phyloP scores from a whole-genome alignment of 169 alveolate genomes.

The Eimeria praecox region DNA sequence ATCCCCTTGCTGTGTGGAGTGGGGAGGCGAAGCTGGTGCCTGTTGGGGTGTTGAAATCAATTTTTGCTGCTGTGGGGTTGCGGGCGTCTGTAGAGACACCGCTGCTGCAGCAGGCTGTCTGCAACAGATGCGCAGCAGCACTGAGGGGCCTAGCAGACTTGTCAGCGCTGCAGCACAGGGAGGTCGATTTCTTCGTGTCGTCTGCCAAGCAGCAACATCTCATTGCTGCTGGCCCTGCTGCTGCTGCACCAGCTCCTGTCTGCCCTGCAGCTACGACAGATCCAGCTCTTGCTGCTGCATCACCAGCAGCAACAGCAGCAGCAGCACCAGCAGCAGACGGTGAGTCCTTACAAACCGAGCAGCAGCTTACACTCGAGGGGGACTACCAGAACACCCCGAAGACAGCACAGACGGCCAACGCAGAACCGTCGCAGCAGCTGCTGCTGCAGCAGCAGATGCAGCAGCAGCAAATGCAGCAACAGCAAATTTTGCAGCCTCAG shows the following conservation, averaged over 20 bases:
- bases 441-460: too few relatives aligned
- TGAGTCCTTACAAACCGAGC: background rate
- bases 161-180: conserved; percentile 68
- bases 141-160: conserved; percentile 73
- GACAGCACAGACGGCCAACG: background rate
- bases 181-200: conserved; percentile 42
- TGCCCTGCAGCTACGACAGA: background rate
- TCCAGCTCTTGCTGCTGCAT: background rate
- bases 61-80: conserved; percentile 49
- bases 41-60: background rate
- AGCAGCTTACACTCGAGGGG: background rate
- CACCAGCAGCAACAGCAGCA: background rate
- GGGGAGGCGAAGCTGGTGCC: conserved; percentile 79
- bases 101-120: conserved; percentile 76
- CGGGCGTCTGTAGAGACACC: conserved; percentile 76
- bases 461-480: conserved; percentile 21
- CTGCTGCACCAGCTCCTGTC: conserved; percentile 10
- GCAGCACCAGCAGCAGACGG: conserved; percentile 24
- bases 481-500: conserved; percentile 45
- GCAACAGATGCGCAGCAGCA: conserved; percentile 77
- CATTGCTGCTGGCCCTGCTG: conserved; percentile 34
- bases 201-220: conserved; percentile 59
- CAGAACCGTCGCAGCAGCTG: background rate
- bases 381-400: background rate
- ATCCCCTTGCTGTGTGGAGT: conserved; percentile 74